Percentiles rank a stretch among this genome's conserved stretches.
phyloP scores from a whole-genome alignment of 1,284 basidiomycete genomes.

The Coniophora puteana region DNA sequence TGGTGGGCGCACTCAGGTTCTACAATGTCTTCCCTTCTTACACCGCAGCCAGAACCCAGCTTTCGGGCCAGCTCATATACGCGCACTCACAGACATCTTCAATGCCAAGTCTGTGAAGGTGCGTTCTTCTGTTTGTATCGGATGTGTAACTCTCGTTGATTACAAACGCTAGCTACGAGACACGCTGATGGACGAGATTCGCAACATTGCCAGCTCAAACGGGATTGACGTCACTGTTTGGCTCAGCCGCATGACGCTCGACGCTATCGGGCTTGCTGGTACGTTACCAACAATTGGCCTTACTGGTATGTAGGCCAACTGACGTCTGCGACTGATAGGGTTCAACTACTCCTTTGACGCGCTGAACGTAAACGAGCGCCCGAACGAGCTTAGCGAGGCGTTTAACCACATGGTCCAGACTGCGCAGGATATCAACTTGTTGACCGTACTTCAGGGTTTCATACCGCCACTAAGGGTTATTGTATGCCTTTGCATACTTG shows the following conservation, averaged over 20 bases:
- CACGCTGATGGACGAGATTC: slow-evolving; percentile 35
- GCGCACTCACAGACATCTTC: slow-evolving; percentile 53
- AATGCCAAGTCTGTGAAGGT: slow-evolving; percentile 49
- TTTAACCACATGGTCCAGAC: slow-evolving; percentile 40
- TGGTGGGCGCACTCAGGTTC: too few species aligned
- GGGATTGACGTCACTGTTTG: slow-evolving; percentile 49
- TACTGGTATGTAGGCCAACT: too few species aligned
- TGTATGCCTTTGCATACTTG: too few species aligned
- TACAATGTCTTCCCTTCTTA: too few species aligned
- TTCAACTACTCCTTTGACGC: slow-evolving; percentile 69
- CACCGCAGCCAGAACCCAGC: slow-evolving; percentile 60
- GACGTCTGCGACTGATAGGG: slow-evolving; percentile 33
- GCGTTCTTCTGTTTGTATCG: slow-evolving; percentile 6
- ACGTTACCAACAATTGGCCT: background rate
- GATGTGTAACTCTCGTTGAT: background rate
- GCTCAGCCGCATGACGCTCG: slow-evolving; percentile 57
- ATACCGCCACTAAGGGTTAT: slow-evolving; percentile 40
- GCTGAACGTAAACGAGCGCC: slow-evolving; percentile 29
- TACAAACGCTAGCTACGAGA: slow-evolving; percentile 44
- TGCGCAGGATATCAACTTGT: slow-evolving; percentile 17
- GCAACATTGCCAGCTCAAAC: slow-evolving; percentile 13
- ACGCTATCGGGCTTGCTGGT: slow-evolving; percentile 69
- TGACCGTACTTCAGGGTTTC: slow-evolving; percentile 31
- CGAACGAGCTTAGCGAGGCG: slow-evolving; percentile 47
- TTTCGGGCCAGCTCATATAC: slow-evolving; percentile 51